Base-by-base conservation (phyloP, 805 yeast genomes). In the Dipodascus albidus region DNA sequence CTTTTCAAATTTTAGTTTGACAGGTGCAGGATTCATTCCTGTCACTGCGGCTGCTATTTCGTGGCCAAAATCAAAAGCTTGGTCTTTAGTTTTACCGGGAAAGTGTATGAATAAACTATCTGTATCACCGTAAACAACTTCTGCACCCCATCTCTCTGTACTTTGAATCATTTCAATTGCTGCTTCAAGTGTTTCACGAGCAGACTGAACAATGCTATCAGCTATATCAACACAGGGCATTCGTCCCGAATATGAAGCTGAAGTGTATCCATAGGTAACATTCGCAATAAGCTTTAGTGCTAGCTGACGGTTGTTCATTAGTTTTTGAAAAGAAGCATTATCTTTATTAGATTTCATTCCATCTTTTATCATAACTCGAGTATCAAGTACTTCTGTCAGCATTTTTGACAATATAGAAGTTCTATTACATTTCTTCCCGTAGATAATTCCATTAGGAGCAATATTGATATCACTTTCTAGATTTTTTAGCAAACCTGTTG, bases 141-240 rank as follows among this genome's bases (percentile, higher is more conserved):
- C 82, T 0, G 96, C 97, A 1, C 89, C 89, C 87, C 89, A 87
- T 22, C 72, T 63, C 1, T 70, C 64, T 15, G 76, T 70, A 0
- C 57, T 55, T 55, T 89, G 95, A 51, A 93, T 90, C 50, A 76
- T 62, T 1, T 76, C 75, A 23, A 88, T 82, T 0, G 96, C 84
- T 51, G 75, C 74, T 52, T 81, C 82, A 50, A 93, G 69, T 0
- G 88, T 84, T 66, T 91, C 97, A 52, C 98, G 72, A 0, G 93
- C 99, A 0, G 93, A 82, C 21, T 89, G 81, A 0, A 93, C 99
- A 64, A 93, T 87, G 11, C 95, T 85, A 69, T 93, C 99, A 0
- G 99, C 96, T 27, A 93, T 76, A 64, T 90, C 98, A 0, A 96
- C 82, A 61, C 93, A 87, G 0, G 99, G 98, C 99, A 93, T 93